These are phyloP conservation scores for Malassezia sympodialis DNA, from an alignment of 1,284 basidiomycete species.

Conservation along the genomic window DNA sequence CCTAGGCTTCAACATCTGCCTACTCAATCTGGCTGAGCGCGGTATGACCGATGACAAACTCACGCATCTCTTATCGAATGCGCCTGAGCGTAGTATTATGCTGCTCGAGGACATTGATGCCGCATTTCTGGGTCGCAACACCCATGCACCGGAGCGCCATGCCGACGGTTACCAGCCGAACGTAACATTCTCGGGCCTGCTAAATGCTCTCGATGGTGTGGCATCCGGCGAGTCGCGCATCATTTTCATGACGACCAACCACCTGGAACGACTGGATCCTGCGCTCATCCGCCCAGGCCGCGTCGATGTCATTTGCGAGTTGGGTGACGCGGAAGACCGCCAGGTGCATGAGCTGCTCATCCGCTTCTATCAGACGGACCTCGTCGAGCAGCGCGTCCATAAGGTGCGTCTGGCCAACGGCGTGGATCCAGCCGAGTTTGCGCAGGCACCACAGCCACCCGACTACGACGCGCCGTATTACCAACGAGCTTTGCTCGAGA, in stretches of 20 bases:
- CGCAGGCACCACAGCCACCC: background rate
- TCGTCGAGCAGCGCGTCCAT: constrained; percentile 6
- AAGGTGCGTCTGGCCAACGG: constrained; percentile 7
- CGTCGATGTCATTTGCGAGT: constrained; percentile 72
- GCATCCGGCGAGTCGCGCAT: constrained; percentile 86
- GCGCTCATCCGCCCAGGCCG: constrained; percentile 89
- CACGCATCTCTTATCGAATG: constrained; percentile 82
- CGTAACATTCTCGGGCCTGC: constrained; percentile 91
- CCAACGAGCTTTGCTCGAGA: background rate
- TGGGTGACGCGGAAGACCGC: constrained; percentile 74
- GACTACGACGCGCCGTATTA: constrained; percentile 13
- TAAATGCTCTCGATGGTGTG: constrained; percentile 95
- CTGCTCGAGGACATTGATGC: constrained; percentile 96
- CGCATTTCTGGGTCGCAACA: constrained; percentile 60
- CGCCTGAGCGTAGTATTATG: constrained; percentile 81
- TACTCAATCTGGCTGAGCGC: constrained; percentile 90
- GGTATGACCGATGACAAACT: constrained; percentile 95
- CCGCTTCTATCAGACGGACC: constrained; percentile 61
- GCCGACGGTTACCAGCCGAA: constrained; percentile 51
- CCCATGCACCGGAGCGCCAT: constrained; percentile 23
- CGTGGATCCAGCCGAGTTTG: constrained; percentile 8
- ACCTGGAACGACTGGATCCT: constrained; percentile 60
- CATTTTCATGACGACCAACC: constrained; percentile 99
- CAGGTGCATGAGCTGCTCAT: constrained; percentile 73
- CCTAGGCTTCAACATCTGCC: constrained; percentile 80